Base-by-base conservation (phyloP, 2,329 filamentous ascomycete genomes). In the Cytospora paraplurivora region DNA sequence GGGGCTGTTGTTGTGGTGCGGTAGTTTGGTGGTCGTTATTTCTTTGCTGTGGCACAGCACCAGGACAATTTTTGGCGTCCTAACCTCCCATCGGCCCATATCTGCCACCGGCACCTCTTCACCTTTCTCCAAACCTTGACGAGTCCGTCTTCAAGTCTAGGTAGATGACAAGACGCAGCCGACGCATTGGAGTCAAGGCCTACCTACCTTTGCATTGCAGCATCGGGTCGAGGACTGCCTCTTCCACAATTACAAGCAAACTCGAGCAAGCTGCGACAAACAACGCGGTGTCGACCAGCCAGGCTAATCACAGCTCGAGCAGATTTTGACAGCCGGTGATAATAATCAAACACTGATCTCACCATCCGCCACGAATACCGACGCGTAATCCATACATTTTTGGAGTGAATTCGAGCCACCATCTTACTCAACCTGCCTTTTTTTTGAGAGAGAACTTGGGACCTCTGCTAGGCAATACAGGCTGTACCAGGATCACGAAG, bases 291-390 rank as follows among this genome's bases (percentile, higher is more conserved):
- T 17, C 38, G 33, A 49, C 41, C 38, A 61, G 38, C 49, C 8
- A 49, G 49, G 59, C 59, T 61, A 34, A 61, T 51, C 38, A 21
- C 51, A 21, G 32, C 58, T 49, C 51, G 13, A 61, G 59, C 59
- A 61, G 59, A 61, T 49, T 61, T 61, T 61, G 51, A 61, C 59
- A 55, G 58, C 33, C 38, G 47, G 21, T 37, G 49, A 32, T 33
- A 21, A 4, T 7, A 7, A 47, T 47, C 41, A 27, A 27, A 50
- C 59, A 11, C 38, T 11, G 15, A 50, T n/a, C 33, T 41, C 21
- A 44, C 38, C 59, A 49, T 21, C 37, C 10, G 7, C 38, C 21
- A 49, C 51, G 59, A 41, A 38, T 44, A 7, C 44, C 44, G n/a
- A 47, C 44, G 11, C 44, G 8, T 19, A 47, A 21, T 47, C 44